Evolutionary conservation across 2,329 filamentous ascomycete species (phyloP), one percentile per base, ranked within the genome.

Genomic region (Colletotrichum zoysiae): DNA sequence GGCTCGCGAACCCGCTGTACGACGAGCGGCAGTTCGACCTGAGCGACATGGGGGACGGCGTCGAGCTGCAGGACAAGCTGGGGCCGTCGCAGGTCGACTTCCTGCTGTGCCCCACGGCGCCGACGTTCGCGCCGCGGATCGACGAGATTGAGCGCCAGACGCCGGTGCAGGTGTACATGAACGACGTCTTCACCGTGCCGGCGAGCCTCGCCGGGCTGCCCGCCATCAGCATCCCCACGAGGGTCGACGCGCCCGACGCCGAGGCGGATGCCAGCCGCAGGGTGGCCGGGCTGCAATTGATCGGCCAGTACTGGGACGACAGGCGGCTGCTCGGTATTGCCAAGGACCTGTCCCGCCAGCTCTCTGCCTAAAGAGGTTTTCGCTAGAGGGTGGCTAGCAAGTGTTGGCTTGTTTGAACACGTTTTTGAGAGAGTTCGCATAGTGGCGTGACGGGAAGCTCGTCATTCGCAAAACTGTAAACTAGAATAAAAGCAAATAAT

Each of bases 161-260:
- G 57, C 84, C 87, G 12, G 83, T 97, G n/a, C 90, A 95, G 76
- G 88, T 88, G 1, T 98, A 98, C 78, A 93, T 93, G 85, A 97
- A 96, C 78, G 96, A 99, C 82, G 92, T 98, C 1, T 95, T 98
- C 77, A 98, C 96, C 0, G 95, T 99, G 1, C 96, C 96, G 1
- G 95, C 95, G 2, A 98, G 95, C 82, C 84, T 99, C 75, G 96
- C 95, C 0, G 96, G 96, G 0, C 84, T 99, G 67, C 96, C 96
- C 3, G 93, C 95, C 14, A 88, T 98, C 62, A 98, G 93, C 75
- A 86, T 99, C 14, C 95, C 96, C 0, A 71, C 79, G 58, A 97
- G 92, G 76, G 86, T 99, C 18, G 95, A 95, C 0, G 69, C 79
- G 73, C 75, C 73, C 26, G 71, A 76, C 1, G 74, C 76, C 9